A percentile compares a stretch with the other conserved stretches of the same genome.
These are phyloP conservation scores for Cubamyces sp. DNA, from an alignment of 768 basidiomycete genomes.

Conservation along the genomic window DNA sequence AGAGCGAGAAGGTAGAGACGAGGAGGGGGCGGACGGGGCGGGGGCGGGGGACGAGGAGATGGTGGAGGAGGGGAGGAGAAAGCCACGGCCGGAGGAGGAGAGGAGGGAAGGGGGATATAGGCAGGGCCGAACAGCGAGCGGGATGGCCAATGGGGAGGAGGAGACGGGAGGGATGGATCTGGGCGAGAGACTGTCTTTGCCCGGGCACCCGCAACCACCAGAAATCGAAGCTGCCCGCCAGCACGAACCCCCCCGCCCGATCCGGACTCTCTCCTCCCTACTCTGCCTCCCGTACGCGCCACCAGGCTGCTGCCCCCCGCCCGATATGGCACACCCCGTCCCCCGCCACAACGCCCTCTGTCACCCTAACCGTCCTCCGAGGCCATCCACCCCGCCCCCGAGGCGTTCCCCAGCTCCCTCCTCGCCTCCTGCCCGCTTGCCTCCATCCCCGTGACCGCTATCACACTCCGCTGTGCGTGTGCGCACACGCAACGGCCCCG, in stretches of 20 bases:
- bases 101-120: constrained; percentile 21
- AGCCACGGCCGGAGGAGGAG: constrained; percentile 15
- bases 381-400: constrained; percentile 3
- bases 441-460: not conserved
- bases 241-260: constrained; percentile 11
- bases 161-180: not conserved
- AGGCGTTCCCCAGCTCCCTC: not conserved
- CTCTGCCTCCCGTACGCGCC: not conserved
- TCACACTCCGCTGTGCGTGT: not conserved
- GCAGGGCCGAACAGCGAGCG: not conserved
- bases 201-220: not conserved
- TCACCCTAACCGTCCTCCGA: constrained; percentile 12
- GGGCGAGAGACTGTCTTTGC: too few relatives aligned
- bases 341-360: constrained; percentile 11
- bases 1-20: not conserved
- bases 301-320: not conserved
- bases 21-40: not conserved
- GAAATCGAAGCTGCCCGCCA: constrained; percentile 18
- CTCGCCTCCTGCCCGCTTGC: not conserved
- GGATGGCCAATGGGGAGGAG: not conserved
- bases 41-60: not conserved
- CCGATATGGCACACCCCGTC: constrained; percentile 13
- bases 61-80: constrained; percentile 14
- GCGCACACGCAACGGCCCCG: constrained; percentile 1
- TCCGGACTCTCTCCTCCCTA: constrained; percentile 6